A percentile compares a stretch with the other conserved stretches of the same genome.
Conservation (phyloP, 345 rosid genomes). For the Citrus inodora region DNA sequence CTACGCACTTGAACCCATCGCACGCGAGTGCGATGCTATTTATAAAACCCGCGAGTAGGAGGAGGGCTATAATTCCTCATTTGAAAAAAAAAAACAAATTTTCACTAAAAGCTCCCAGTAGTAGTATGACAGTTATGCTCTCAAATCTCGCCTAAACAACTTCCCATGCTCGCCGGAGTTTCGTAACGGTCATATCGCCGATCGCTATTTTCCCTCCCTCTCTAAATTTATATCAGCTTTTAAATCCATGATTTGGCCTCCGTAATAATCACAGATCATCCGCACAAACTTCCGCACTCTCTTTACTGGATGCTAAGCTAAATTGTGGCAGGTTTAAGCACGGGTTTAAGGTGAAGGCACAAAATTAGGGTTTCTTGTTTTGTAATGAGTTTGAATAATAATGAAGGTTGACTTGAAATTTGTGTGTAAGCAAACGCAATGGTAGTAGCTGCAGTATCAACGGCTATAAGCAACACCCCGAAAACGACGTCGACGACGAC, state of each 20-base stretch:
- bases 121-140: conserved; percentile 52
- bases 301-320: neutral
- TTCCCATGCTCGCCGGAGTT: conserved; percentile 28
- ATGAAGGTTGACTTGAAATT: neutral
- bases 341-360: conserved; percentile 8
- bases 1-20: neutral
- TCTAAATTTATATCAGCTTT: neutral
- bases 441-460: conserved; percentile 67
- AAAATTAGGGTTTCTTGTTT: conserved; percentile 23
- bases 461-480: conserved; percentile 32
- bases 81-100: neutral
- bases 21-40: conserved; percentile 17
- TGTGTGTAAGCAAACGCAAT: conserved; percentile 20
- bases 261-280: neutral
- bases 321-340: neutral
- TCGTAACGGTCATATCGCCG: conserved; percentile 49
- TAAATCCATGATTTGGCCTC: neutral
- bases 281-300: neutral
- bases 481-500: conserved; percentile 8
- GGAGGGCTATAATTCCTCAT: neutral
- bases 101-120: neutral
- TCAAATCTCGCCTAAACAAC: conserved; percentile 36
- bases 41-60: conserved; percentile 24
- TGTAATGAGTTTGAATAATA: too few relatives aligned
- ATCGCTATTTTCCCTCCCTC: neutral